Evolutionary conservation across 192 early-diverging fungal species (phyloP).

Genomic region (Coemansia sp.): DNA sequence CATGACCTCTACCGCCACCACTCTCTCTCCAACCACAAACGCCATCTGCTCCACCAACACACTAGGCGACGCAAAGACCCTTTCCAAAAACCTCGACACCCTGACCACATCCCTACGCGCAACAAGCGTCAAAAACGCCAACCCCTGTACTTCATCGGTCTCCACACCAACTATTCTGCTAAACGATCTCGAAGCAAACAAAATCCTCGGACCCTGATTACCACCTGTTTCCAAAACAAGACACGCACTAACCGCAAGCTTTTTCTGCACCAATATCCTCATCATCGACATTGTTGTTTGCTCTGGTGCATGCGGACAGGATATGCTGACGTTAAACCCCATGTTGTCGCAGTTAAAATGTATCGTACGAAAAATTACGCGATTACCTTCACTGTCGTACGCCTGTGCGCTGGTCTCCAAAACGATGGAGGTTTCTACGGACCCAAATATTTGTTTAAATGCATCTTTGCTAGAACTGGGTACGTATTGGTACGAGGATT

Average conservation of each 20-base stretch:
- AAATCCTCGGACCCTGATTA: not conserved
- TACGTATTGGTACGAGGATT: not conserved
- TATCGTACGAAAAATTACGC: not conserved
- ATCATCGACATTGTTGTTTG: not conserved
- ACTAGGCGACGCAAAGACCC: not conserved
- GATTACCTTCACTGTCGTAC: not conserved
- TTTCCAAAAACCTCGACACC: not conserved
- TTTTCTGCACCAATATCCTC: not conserved
- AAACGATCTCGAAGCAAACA: constrained; percentile 7
- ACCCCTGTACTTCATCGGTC: constrained; percentile 6
- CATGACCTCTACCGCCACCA: not conserved
- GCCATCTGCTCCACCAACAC: not conserved
- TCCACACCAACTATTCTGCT: constrained; percentile 6
- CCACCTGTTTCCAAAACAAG: constrained; percentile 3
- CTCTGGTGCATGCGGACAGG: not conserved
- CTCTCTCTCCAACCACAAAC: not conserved
- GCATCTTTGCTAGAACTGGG: not conserved
- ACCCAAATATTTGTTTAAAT: not conserved
- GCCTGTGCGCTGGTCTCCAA: not conserved
- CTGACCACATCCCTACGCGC: not conserved
- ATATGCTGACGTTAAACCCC: not conserved
- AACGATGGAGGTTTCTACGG: not conserved
- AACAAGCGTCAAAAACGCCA: constrained; percentile 5
- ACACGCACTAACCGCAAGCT: not conserved
- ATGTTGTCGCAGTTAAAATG: constrained; percentile 15